Evolutionary conservation across 2,329 filamentous ascomycete genomes (phyloP).

Genomic region (Orbilia blumenaviensis): DNA sequence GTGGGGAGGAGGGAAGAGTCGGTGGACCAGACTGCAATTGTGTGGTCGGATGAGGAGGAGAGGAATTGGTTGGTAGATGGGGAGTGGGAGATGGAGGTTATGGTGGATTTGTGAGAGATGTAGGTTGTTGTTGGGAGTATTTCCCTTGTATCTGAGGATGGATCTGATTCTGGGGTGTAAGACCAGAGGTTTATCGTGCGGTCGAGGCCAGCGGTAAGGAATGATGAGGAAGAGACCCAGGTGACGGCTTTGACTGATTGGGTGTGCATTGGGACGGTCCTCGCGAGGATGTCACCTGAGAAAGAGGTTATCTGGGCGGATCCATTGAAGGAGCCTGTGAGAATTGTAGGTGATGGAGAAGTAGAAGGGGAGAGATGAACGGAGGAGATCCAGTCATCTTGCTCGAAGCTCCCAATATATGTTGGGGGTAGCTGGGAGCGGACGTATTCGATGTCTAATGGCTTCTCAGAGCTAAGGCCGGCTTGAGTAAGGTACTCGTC

Average conservation of each 20-base stretch:
- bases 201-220: constrained; percentile 85
- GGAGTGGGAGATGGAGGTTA: constrained; percentile 47
- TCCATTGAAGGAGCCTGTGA: constrained; percentile 95
- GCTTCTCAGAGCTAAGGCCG: constrained; percentile 88
- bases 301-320: constrained; percentile 88
- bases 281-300: constrained; percentile 83
- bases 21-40: constrained; percentile 87
- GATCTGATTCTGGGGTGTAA: constrained; percentile 71
- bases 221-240: constrained; percentile 72
- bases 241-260: constrained; percentile 82
- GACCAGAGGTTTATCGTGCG: constrained; percentile 89
- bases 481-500: constrained; percentile 88
- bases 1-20: constrained; percentile 78
- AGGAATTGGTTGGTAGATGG: constrained; percentile 78
- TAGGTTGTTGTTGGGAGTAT: constrained; percentile 64
- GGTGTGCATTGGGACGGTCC: constrained; percentile 74
- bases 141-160: constrained; percentile 69
- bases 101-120: constrained; percentile 53
- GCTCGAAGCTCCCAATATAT: constrained; percentile 90
- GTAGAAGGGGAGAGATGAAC: constrained; percentile 72
- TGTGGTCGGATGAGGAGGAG: constrained; percentile 83
- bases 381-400: constrained; percentile 94
- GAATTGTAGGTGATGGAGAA: constrained; percentile 72
- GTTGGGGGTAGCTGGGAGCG: constrained; percentile 87
- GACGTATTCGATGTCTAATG: constrained; percentile 89